Base-by-base conservation (phyloP, 1,284 basidiomycete species). In the Trametes polyzona region DNA sequence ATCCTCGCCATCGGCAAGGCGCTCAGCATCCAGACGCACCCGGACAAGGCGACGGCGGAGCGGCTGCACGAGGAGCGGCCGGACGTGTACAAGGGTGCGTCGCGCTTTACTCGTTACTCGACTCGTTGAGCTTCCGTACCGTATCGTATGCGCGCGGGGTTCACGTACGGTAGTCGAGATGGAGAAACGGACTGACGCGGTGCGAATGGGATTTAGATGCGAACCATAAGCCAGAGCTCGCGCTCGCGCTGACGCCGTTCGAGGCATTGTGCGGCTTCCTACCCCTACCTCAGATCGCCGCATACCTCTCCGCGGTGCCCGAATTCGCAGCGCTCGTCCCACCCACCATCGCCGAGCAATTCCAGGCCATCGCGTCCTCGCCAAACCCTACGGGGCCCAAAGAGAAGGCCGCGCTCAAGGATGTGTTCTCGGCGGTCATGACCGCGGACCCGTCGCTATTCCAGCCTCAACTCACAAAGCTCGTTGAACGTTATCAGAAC, bases 161-260 rank as follows among this genome's bases (percentile, higher is more conserved):
- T n/a, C n/a, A n/a, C n/a, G n/a, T n/a, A n/a, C n/a, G n/a, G n/a
- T n/a, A n/a, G n/a, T n/a, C n/a, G n/a, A n/a, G n/a, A n/a, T n/a
- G n/a, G n/a, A n/a, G n/a, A n/a, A n/a, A n/a, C n/a, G n/a, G n/a
- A n/a, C n/a, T n/a, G n/a, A n/a, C n/a, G n/a, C n/a, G n/a, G n/a
- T n/a, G n/a, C n/a, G n/a, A n/a, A n/a, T n/a, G n/a, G n/a, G n/a
- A n/a, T n/a, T n/a, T 66, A 93, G 94, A 98, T 73, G 82, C 87
- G 12, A 97, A 97, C 69, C 95, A 97, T 69, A 98, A 98, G 75
- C 97, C 97, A 3, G 97, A 99, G 73, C 97, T 99, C 94, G 95
- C 96, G 11, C 84, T 99, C 48, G 97, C 97, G 1, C 75, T 99
- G 53, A 96, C 95, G 0, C 84, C 89, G 7, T 99, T 99, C 78